phyloP scores from a whole-genome alignment of 257 asterid species.

The Lycium barbarum region DNA sequence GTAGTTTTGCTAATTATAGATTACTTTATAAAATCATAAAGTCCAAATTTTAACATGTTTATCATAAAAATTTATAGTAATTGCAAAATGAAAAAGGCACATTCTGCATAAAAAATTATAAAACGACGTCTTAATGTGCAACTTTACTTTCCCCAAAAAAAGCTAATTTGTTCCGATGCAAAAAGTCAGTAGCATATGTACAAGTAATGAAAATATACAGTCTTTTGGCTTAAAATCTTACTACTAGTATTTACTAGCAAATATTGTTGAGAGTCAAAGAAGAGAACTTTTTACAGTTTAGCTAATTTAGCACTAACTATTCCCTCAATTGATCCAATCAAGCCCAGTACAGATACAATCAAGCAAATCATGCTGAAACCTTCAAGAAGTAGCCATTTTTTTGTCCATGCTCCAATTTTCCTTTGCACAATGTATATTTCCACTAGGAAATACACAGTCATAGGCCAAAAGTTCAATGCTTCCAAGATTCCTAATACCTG shows the following conservation, averaged over 20 bases:
- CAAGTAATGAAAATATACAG: background rate
- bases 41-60: no score
- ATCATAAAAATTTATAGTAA: no score
- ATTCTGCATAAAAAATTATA: no score
- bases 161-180: background rate
- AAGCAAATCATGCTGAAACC: conserved; percentile 53
- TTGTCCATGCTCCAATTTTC: conserved; percentile 57
- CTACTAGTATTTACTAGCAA: background rate
- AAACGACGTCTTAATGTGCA: no score
- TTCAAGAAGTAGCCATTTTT: conserved; percentile 60
- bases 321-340: conserved; percentile 67
- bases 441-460: conserved; percentile 42
- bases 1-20: no score
- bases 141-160: no score
- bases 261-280: background rate
- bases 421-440: conserved; percentile 45
- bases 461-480: conserved; percentile 44
- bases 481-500: conserved; percentile 52
- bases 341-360: conserved; percentile 52
- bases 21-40: no score
- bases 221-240: background rate
- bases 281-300: background rate
- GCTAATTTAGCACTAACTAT: conserved; percentile 53
- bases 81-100: no score
- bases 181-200: background rate